Base-by-base conservation (phyloP, 768 basidiomycete species). In the Lactarius trivialis region DNA sequence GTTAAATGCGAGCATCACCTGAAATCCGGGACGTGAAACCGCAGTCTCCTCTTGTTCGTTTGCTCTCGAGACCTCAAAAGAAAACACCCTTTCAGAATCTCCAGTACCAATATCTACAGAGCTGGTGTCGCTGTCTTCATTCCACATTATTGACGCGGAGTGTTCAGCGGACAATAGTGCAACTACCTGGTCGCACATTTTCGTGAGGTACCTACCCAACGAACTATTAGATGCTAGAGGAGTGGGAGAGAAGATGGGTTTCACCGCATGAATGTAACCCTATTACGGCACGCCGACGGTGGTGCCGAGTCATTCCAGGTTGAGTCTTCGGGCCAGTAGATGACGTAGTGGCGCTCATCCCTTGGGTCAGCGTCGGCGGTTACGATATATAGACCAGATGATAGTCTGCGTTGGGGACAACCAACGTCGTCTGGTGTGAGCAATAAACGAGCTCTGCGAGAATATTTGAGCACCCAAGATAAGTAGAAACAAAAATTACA, bases 241-340 rank as follows among this genome's bases (percentile, higher is more conserved):
- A 56, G 41, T 7, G 15, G 4, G 24, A 24, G 19, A 34, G 21
- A 15, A 61, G 36, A 8, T 17, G 12, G 26, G 1, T 7, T 71
- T 36, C 70, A 82, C 85, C 85, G 72, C 82, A 86, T 85, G 65
- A 86, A 86, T 0, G 84, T 83, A 3, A 80, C 74, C 6, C 85
- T 76, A 70, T 85, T 86, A 6, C 79, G 76, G 24, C 75, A 68
- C 41, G 81, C 76, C 3, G 81, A 71, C 0, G 77, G 72, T 7
- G 72, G 49, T 0, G 81, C 78, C 12, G 74, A 71, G 68, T 85
- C 83, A 49, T 80, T 70, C 85, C 85, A 86, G 0, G 84, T 85
- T 1, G 72, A 76, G 32, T 81, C 75, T 63, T 86, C 82, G 0
- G 84, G 84, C 85, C 85, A 86, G 61, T 82, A 85, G 6, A 86